A percentile compares a stretch with the other conserved stretches of the same genome.
Evolutionary conservation across 352 stramenopile genomes (phyloP).

Genomic region (Globisporangium takayamanum): DNA sequence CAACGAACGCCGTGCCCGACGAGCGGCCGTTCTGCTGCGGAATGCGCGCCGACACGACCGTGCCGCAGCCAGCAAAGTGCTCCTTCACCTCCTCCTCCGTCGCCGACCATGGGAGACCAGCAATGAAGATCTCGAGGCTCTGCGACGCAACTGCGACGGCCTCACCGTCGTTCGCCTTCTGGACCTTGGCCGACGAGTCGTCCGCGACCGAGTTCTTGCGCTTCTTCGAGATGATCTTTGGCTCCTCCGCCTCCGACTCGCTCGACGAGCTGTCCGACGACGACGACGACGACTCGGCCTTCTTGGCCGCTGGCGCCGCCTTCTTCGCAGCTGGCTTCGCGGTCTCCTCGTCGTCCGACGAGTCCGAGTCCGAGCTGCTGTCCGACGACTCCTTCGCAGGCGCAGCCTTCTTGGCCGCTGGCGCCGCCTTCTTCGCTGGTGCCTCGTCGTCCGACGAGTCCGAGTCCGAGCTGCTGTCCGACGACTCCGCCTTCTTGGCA

Average conservation of each 20-base stretch:
- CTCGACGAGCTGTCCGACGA: slow-evolving; percentile 22
- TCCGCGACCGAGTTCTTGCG: slow-evolving; percentile 73
- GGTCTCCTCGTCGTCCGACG: slow-evolving; percentile 54
- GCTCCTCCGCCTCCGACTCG: slow-evolving; percentile 43
- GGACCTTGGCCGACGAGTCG: slow-evolving; percentile 53
- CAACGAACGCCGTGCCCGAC: slow-evolving; percentile 95
- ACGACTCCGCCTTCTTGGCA: slow-evolving; percentile 61
- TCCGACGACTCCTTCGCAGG: slow-evolving; percentile 25
- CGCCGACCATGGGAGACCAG: slow-evolving; percentile 93
- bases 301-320: slow-evolving; percentile 7
- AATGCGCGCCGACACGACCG: slow-evolving; percentile 79
- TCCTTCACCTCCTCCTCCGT: slow-evolving; percentile 92
- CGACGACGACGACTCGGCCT: slow-evolving; percentile 12
- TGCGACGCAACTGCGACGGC: slow-evolving; percentile 40
- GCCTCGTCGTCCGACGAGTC: slow-evolving; percentile 33
- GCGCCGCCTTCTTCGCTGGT: slow-evolving; percentile 20
- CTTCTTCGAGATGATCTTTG: slow-evolving; percentile 71
- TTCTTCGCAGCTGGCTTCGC: slow-evolving; percentile 19
- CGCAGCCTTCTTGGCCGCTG: slow-evolving; percentile 26
- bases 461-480: slow-evolving; percentile 7
- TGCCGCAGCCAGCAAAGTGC: slow-evolving; percentile 93
- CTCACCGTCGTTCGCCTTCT: slow-evolving; percentile 71
- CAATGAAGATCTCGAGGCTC: slow-evolving; percentile 84
- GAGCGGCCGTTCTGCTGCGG: slow-evolving; percentile 87
- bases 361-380: slow-evolving; percentile 33